These are phyloP conservation scores for Pyrenophora graminea DNA, from an alignment of 2,329 filamentous ascomycete species.

Conservation along the genomic window DNA sequence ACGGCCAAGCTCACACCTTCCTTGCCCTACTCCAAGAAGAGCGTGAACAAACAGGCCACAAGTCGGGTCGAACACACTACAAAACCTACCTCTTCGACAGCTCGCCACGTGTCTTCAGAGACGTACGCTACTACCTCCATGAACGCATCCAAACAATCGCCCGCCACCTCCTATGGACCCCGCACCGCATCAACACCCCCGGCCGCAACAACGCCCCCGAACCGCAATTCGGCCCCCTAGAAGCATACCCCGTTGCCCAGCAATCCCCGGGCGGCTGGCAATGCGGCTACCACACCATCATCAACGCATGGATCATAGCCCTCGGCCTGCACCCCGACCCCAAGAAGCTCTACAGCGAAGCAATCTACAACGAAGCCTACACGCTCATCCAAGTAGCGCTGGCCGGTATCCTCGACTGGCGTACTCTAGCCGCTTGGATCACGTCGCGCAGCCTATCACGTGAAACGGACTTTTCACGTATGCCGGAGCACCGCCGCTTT, in stretches of 20 bases:
- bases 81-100: neutral
- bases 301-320: slow-evolving; percentile 36
- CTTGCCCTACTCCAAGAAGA: neutral
- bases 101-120: neutral
- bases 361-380: slow-evolving; percentile 1
- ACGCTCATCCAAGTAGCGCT: slow-evolving; percentile 6
- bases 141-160: neutral
- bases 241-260: neutral
- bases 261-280: neutral
- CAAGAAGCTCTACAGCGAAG: neutral
- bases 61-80: neutral
- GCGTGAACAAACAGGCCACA: neutral
- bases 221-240: too few species aligned
- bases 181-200: neutral
- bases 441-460: neutral
- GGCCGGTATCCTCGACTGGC: slow-evolving; percentile 16
- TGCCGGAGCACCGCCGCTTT: slow-evolving; percentile 1
- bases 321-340: slow-evolving; percentile 22
- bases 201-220: too few species aligned
- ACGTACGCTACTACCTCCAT: neutral
- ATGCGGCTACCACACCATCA: slow-evolving; percentile 22
- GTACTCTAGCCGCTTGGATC: slow-evolving; percentile 11
- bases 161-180: neutral
- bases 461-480: neutral
- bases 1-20: neutral